phyloP scores from a whole-genome alignment of 768 basidiomycete genomes.

The Termitomyces sp. region DNA sequence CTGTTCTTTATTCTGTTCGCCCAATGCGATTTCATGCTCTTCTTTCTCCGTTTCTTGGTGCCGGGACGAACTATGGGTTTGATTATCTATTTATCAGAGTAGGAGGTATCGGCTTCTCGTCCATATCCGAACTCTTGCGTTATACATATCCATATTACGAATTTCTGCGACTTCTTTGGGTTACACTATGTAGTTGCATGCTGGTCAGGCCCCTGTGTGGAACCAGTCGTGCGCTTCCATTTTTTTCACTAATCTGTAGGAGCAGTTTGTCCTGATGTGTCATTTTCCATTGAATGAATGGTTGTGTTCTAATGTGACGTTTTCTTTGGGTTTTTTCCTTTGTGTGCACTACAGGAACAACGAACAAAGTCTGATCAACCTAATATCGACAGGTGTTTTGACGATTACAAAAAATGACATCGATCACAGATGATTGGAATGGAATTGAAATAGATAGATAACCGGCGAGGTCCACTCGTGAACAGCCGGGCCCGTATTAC shows the following conservation, averaged over 20 bases:
- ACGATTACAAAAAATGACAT: too few species aligned
- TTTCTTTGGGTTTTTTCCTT: too few species aligned
- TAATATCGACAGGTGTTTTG: too few species aligned
- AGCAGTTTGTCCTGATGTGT: not conserved
- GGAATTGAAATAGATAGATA: too few species aligned
- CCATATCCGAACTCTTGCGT: constrained; percentile 1
- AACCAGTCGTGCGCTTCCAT: constrained; percentile 9
- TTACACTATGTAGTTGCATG: not conserved
- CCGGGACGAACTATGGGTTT: constrained; percentile 6
- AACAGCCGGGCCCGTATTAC: too few species aligned
- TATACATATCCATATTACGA: not conserved
- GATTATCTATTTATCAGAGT: constrained; percentile 11
- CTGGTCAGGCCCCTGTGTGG: constrained; percentile 11
- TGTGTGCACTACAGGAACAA: not conserved
- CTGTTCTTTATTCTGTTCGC: constrained; percentile 1
- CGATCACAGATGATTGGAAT: too few species aligned
- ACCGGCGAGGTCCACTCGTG: too few species aligned
- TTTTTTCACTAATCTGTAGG: not conserved
- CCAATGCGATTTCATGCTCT: constrained; percentile 3
- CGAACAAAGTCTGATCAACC: too few species aligned
- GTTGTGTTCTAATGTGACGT: not conserved
- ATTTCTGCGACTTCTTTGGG: not conserved
- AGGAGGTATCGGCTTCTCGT: not conserved
- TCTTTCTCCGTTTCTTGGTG: constrained; percentile 11
- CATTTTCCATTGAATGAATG: not conserved